These are phyloP conservation scores for Rhodotorula sp. DNA, from an alignment of 1,284 basidiomycete species.

Conservation along the genomic window DNA sequence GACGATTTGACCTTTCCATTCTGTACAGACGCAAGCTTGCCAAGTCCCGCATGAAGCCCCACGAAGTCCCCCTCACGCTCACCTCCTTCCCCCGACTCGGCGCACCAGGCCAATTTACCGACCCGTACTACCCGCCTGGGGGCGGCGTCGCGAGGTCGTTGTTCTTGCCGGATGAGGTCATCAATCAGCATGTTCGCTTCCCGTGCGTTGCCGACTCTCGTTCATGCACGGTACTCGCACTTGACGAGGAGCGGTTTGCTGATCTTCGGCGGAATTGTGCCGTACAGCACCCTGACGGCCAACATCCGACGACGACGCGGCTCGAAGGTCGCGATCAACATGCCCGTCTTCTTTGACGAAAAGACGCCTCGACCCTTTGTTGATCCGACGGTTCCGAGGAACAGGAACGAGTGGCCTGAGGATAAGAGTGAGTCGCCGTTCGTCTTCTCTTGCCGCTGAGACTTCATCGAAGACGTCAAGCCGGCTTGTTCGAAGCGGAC, in stretches of 20 bases:
- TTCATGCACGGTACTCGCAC: neutral
- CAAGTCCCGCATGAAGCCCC: constrained; percentile 72
- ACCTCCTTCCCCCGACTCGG: constrained; percentile 95
- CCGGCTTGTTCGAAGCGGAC: too few species aligned
- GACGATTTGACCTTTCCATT: neutral
- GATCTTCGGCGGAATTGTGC: too few species aligned
- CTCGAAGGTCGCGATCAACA: constrained; percentile 91
- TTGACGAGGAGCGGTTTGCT: neutral
- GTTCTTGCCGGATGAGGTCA: constrained; percentile 93
- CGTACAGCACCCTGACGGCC: constrained; percentile 79
- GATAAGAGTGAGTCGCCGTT: constrained; percentile 62
- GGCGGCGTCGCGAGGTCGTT: constrained; percentile 84
- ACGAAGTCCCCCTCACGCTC: constrained; percentile 89
- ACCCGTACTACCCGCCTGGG: constrained; percentile 75
- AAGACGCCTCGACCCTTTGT: constrained; percentile 85
- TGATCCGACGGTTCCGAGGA: constrained; percentile 84
- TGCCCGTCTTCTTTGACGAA: constrained; percentile 87
- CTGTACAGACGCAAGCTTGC: constrained; percentile 74
- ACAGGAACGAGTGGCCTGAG: constrained; percentile 73
- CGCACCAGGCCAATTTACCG: constrained; percentile 80
- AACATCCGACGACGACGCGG: constrained; percentile 89
- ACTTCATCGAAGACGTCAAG: too few species aligned
- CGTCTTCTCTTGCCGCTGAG: neutral
- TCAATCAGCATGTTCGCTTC: constrained; percentile 95
- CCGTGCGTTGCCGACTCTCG: constrained; percentile 62